phyloP scores from a whole-genome alignment of 2,329 filamentous ascomycete genomes.

The Penicillium sp. region DNA sequence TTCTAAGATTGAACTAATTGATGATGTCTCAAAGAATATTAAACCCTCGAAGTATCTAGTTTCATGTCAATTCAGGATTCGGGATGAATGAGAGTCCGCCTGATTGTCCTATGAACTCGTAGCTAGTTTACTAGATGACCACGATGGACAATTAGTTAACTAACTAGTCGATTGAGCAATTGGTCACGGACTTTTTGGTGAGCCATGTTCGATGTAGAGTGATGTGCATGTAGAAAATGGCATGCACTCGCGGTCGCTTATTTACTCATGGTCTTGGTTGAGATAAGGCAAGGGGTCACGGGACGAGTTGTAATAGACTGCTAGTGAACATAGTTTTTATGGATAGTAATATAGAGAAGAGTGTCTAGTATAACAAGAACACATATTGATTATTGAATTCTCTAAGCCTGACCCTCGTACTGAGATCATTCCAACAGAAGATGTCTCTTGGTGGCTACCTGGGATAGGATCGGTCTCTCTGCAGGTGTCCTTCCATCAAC shows the following conservation, averaged over 20 bases:
- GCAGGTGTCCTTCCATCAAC: background rate
- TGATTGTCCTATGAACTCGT: background rate
- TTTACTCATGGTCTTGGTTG: background rate
- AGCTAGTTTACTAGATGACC: background rate
- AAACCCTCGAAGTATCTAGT: no score
- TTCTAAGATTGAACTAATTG: background rate
- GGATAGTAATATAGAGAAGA: background rate
- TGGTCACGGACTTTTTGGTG: background rate
- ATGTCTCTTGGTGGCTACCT: background rate
- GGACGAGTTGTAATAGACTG: background rate
- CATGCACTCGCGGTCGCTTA: background rate
- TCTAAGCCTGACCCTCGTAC: background rate
- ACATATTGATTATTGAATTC: background rate
- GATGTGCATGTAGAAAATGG: background rate
- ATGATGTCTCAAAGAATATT: no score
- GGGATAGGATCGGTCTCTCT: background rate
- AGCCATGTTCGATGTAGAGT: background rate
- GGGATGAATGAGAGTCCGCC: background rate
- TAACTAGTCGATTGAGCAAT: background rate
- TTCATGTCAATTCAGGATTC: background rate
- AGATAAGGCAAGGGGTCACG: background rate
- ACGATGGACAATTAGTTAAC: background rate
- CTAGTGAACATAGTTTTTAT: no score
- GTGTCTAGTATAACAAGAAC: background rate
- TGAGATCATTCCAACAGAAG: background rate